Conservation (phyloP, 2,329 filamentous ascomycete species). For the Paracorniculantispora psalliotae region DNA sequence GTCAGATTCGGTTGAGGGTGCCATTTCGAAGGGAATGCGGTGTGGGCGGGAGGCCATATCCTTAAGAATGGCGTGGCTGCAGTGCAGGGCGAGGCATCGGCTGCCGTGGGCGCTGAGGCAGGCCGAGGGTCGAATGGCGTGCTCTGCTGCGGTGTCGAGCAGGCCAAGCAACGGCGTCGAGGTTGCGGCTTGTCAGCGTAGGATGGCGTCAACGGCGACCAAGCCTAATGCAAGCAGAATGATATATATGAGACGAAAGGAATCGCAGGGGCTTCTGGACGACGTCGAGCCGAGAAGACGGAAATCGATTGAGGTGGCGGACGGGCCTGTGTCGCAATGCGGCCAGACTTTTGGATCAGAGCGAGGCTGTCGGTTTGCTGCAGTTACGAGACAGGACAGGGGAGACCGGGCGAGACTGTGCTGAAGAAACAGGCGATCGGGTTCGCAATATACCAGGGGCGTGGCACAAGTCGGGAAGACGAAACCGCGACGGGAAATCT, state of each 20-base stretch:
- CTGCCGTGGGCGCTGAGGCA: conserved; percentile 11
- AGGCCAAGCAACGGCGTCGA: background rate
- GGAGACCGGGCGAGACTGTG: conserved; percentile 1
- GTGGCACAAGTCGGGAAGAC: background rate
- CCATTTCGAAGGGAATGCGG: conserved; percentile 11
- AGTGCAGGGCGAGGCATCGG: conserved; percentile 9
- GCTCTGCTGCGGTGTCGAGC: conserved; percentile 2
- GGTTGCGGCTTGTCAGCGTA: conserved; percentile 10
- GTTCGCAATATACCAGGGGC: conserved; percentile 9
- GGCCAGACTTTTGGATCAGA: background rate
- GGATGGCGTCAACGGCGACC: conserved; percentile 9
- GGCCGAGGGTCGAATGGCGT: conserved; percentile 12
- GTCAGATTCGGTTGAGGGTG: conserved; percentile 2
- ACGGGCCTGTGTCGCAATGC: background rate
- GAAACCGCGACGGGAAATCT: background rate
- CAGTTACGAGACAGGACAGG: conserved; percentile 1
- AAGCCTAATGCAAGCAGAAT: background rate
- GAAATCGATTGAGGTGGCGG: background rate
- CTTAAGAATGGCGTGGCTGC: conserved; percentile 12
- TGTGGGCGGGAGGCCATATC: conserved; percentile 4
- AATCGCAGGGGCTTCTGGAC: background rate
- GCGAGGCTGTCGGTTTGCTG: background rate
- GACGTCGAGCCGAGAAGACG: background rate
- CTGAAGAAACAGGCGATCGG: conserved; percentile 7
- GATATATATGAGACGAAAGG: background rate